Evolutionary conservation across 75 land plant genomes (phyloP).

Genomic region (Pseudotsuga menziesii): DNA sequence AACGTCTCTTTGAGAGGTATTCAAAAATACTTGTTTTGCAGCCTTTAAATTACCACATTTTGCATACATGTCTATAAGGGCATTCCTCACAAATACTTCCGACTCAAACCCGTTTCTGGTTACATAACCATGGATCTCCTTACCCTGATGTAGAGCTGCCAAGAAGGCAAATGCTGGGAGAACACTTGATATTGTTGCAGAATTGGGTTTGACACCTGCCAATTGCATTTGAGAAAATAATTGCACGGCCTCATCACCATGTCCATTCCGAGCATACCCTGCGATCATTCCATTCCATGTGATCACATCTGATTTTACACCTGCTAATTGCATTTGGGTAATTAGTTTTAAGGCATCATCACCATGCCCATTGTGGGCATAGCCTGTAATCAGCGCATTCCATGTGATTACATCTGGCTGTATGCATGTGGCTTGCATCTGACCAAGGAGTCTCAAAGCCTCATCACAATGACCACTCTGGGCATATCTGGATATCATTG

Average conservation of each 20-base stretch:
- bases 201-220: constrained; percentile 10
- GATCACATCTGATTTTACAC: constrained; percentile 7
- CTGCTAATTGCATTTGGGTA: constrained; percentile 5
- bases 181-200: constrained; percentile 5
- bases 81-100: constrained; percentile 10
- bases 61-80: constrained; percentile 16
- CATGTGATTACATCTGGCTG: constrained; percentile 10
- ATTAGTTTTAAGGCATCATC: constrained; percentile 1
- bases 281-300: constrained; percentile 25
- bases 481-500: constrained; percentile 13
- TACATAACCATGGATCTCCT: constrained; percentile 1
- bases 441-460: constrained; percentile 15
- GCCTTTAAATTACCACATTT: constrained; percentile 11
- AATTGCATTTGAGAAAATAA: constrained; percentile 11
- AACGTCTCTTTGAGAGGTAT: constrained; percentile 5
- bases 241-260: constrained; percentile 7
- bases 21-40: constrained; percentile 4
- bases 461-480: constrained; percentile 11
- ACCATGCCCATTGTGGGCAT: constrained; percentile 2
- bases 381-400: constrained; percentile 1
- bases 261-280: constrained; percentile 24
- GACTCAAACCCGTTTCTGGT: constrained; percentile 1
- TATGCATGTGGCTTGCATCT: constrained; percentile 20
- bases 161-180: constrained; percentile 12
- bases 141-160: constrained; percentile 12